A percentile compares a stretch with the other conserved stretches of the same genome.
These are phyloP conservation scores for Xylariaceae sp. DNA, from an alignment of 2,329 filamentous ascomycete species.

Conservation along the genomic window DNA sequence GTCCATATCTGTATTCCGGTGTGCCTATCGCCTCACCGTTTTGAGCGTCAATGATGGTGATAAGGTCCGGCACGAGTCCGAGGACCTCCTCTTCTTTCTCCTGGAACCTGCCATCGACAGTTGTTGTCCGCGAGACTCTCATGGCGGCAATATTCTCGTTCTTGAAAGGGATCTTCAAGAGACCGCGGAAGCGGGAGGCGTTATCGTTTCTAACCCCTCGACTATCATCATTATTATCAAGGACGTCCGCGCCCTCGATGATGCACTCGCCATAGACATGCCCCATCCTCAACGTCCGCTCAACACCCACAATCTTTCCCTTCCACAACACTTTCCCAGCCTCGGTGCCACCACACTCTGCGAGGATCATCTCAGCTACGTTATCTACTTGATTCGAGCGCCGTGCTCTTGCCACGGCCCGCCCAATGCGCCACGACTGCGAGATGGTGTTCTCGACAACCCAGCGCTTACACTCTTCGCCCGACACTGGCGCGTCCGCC, in stretches of 20 bases:
- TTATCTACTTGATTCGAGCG: constrained; percentile 56
- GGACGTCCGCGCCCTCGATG: constrained; percentile 56
- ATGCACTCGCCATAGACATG: constrained; percentile 66
- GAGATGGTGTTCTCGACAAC: constrained; percentile 60
- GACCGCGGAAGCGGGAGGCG: constrained; percentile 47
- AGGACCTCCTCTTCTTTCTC: constrained; percentile 50
- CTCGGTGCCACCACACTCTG: constrained; percentile 60
- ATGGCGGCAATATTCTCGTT: constrained; percentile 75
- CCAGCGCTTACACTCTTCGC: constrained; percentile 57
- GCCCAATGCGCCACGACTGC: constrained; percentile 64
- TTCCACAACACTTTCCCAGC: constrained; percentile 65
- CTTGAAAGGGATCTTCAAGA: constrained; percentile 72
- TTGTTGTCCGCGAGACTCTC: constrained; percentile 33
- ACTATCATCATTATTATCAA: constrained; percentile 38
- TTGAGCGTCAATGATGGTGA: constrained; percentile 61
- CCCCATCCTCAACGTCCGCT: constrained; percentile 61
- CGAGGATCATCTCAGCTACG: constrained; percentile 64
- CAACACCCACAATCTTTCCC: constrained; percentile 68
- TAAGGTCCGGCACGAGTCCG: constrained; percentile 63
- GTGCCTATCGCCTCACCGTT: constrained; percentile 63
- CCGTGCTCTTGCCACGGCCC: constrained; percentile 61
- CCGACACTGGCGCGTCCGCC: constrained; percentile 57
- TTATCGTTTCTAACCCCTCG: background rate
- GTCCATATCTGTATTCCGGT: constrained; percentile 62
- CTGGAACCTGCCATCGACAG: constrained; percentile 43